Conservation (phyloP, 768 basidiomycete species). For the Serendipita sp. region DNA sequence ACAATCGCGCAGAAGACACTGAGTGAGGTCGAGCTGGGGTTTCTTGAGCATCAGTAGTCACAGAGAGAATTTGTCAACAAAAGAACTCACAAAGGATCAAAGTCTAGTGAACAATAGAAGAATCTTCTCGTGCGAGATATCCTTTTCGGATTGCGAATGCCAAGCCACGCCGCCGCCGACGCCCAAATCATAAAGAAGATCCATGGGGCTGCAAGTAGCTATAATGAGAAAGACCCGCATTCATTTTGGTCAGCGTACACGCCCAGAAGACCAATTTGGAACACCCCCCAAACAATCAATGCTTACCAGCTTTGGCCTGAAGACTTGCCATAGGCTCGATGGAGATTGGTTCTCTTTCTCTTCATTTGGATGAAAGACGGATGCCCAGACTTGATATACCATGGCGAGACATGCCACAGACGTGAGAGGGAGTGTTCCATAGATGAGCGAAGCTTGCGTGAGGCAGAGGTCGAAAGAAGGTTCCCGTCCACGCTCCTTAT, state of each 20-base stretch:
- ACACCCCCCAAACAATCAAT: background rate
- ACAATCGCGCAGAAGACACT: conserved; percentile 15
- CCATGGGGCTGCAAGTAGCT: background rate
- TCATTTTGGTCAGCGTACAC: too few relatives aligned
- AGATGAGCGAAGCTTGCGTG: conserved; percentile 28
- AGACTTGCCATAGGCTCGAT: background rate
- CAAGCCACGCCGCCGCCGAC: conserved; percentile 8
- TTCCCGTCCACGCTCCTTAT: conserved; percentile 21
- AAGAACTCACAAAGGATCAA: conserved; percentile 14
- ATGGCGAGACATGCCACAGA: conserved; percentile 10
- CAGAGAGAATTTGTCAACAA: background rate
- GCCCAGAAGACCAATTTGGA: background rate
- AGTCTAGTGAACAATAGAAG: conserved; percentile 20
- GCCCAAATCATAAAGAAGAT: background rate
- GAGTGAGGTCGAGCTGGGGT: conserved; percentile 13
- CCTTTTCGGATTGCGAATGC: conserved; percentile 14
- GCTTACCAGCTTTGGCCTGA: background rate
- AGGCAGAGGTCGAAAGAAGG: conserved; percentile 28
- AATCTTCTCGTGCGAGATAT: conserved; percentile 15
- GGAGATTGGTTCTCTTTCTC: background rate
- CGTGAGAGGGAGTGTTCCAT: conserved; percentile 28
- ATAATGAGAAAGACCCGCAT: too few relatives aligned
- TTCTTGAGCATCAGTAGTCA: background rate
- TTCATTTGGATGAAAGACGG: background rate
- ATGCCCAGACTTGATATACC: background rate